Conservation (phyloP, 1,284 basidiomycete species). For the Thecaphora thlaspeos region DNA sequence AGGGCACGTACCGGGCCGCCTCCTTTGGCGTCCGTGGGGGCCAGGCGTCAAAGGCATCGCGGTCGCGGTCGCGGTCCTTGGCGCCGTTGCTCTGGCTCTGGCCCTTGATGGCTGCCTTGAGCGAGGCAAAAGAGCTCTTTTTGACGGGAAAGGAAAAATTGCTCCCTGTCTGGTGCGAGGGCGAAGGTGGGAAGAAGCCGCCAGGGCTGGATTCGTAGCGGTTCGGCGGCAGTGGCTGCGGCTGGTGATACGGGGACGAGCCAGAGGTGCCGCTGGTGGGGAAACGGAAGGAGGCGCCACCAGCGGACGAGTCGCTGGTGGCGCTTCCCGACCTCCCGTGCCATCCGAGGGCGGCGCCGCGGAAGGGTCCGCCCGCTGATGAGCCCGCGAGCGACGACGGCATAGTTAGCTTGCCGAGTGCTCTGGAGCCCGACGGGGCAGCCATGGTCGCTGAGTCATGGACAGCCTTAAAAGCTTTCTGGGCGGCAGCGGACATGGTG, state of each 20-base stretch:
- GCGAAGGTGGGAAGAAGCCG: not conserved
- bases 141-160: constrained; percentile 21
- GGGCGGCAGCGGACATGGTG: not conserved
- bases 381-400: too few relatives aligned
- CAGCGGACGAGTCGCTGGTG: constrained; percentile 35
- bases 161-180: not conserved
- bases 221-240: not conserved
- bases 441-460: too few relatives aligned
- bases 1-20: not conserved
- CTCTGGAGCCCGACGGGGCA: not conserved
- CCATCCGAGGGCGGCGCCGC: constrained; percentile 31
- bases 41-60: not conserved
- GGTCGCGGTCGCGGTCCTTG: not conserved
- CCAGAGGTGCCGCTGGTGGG: not conserved
- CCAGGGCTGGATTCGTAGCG: not conserved
- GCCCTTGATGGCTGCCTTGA: constrained; percentile 6
- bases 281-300: constrained; percentile 5
- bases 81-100: constrained; percentile 13
- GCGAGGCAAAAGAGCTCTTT: constrained; percentile 14
- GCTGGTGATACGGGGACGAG: too few relatives aligned
- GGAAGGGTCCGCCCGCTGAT: constrained; percentile 20
- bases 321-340: constrained; percentile 32
- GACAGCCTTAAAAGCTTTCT: too few relatives aligned
- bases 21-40: not conserved
- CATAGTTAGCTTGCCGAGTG: not conserved